Conservation (phyloP, 2,329 filamentous ascomycete species). For the Fusarium clavum region DNA sequence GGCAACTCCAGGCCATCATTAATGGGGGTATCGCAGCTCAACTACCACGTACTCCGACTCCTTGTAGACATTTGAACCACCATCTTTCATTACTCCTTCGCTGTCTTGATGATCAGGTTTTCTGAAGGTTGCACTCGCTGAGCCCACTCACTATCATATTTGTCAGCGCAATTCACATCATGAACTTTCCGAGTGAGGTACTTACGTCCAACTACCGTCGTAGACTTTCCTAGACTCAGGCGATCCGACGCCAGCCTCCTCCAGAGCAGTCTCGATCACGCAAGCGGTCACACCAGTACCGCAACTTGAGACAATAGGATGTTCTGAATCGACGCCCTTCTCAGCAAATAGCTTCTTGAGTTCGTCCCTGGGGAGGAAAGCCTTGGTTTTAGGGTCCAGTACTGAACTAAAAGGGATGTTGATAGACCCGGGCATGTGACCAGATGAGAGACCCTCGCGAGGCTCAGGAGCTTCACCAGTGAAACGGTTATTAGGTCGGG, state of each 20-base stretch:
- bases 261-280: slow-evolving; percentile 87
- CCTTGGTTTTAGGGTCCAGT: slow-evolving; percentile 85
- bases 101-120: slow-evolving; percentile 69
- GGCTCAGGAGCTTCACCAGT: slow-evolving; percentile 87
- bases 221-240: slow-evolving; percentile 80
- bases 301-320: slow-evolving; percentile 87
- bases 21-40: slow-evolving; percentile 49
- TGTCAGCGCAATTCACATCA: slow-evolving; percentile 36
- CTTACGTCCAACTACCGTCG: slow-evolving; percentile 98
- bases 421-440: slow-evolving; percentile 90
- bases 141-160: slow-evolving; percentile 70
- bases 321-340: slow-evolving; percentile 82
- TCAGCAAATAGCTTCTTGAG: slow-evolving; percentile 79
- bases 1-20: slow-evolving; percentile 44
- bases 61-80: slow-evolving; percentile 19
- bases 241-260: slow-evolving; percentile 79
- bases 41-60: slow-evolving; percentile 36
- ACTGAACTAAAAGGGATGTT: slow-evolving; percentile 84
- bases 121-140: slow-evolving; percentile 72
- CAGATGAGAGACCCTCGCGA: slow-evolving; percentile 84
- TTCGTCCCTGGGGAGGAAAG: slow-evolving; percentile 77
- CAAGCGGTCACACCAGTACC: slow-evolving; percentile 95
- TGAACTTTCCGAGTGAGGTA: slow-evolving; percentile 46
- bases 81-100: slow-evolving; percentile 44
- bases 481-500: slow-evolving; percentile 82